Base-by-base conservation (phyloP, 2,329 filamentous ascomycete genomes). In the Paraphaeosphaeria sporulosa region DNA sequence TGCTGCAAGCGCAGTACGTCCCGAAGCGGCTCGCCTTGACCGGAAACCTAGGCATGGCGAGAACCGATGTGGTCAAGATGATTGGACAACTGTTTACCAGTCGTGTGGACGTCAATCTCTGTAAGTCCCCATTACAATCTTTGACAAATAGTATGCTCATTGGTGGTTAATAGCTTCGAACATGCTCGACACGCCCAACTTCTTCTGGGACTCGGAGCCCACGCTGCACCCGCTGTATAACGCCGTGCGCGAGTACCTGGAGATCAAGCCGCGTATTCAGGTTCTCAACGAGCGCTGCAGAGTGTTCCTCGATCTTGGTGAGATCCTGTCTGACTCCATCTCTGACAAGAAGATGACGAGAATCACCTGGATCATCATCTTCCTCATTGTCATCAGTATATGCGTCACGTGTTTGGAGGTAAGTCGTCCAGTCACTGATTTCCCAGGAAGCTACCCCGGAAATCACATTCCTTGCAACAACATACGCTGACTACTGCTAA, bases 201-300 rank as follows among this genome's bases (percentile, higher is more conserved):
- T 97, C 85, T 96, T 98, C 85, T 99, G 95, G 95, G 94, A 98
- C 77, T 92, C 92, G 12, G 95, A 99, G 76, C 95, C 95, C 19
- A 97, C 93, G 0, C 85, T 99, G 0, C 93, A 97, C 76, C 95
- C 95, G 0, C 88, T 99, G 30, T 99, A 99, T 81, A 89, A 88
- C 60, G 95, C 94, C 61, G 93, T 98, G 53, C 92, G 95, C 70
- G 95, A 98, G 77, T 99, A 99, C 75, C 90, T 99, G 62, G 95
- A 99, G 75, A 98, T 99, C 77, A 94, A 96, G 73, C 93, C 91
- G 8, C 92, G 95, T 57, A 97, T 97, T 76, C 93, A 96, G 78
- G 94, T 98, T 25, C 89, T 99, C 65, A 99, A 99, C 79, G 95
- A 98, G 80, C 90, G 95, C 55, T 99, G 95, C 77, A 89, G 92